Evolutionary conservation across 345 rosid genomes (phyloP).

Genomic region (Pistacia integerrima): DNA sequence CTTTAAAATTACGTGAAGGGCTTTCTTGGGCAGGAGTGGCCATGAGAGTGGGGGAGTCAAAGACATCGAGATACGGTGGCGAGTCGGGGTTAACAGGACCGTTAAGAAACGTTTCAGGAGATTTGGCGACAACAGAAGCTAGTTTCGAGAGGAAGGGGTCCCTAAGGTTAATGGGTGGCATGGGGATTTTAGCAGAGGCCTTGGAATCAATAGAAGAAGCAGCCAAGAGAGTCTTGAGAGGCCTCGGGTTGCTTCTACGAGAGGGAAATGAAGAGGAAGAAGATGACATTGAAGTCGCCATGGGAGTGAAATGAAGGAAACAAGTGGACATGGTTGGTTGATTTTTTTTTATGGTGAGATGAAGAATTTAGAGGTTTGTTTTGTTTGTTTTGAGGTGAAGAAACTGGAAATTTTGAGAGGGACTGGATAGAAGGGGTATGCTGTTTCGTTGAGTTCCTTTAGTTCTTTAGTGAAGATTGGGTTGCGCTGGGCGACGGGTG

Average conservation of each 20-base stretch:
- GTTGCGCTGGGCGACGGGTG: background rate
- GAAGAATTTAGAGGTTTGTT: background rate
- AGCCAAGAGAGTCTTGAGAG: constrained; percentile 34
- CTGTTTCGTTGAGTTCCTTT: background rate
- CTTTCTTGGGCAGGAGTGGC: constrained; percentile 70
- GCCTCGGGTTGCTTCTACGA: constrained; percentile 23
- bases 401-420: background rate
- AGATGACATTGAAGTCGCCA: constrained; percentile 41
- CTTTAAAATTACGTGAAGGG: background rate
- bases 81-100: constrained; percentile 48
- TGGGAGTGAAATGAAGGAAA: constrained; percentile 40
- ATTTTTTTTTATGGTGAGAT: background rate
- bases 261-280: constrained; percentile 37
- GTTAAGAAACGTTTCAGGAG: constrained; percentile 56
- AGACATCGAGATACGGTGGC: constrained; percentile 76
- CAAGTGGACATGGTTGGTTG: constrained; percentile 44
- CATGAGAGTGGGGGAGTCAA: constrained; percentile 77
- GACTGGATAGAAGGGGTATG: background rate
- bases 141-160: constrained; percentile 73
- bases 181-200: constrained; percentile 58
- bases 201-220: constrained; percentile 38
- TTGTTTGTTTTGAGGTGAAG: background rate
- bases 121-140: constrained; percentile 58
- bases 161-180: constrained; percentile 72
- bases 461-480: background rate